phyloP scores from a whole-genome alignment of 352 stramenopile genomes.

The Sclerospora graminicola region DNA sequence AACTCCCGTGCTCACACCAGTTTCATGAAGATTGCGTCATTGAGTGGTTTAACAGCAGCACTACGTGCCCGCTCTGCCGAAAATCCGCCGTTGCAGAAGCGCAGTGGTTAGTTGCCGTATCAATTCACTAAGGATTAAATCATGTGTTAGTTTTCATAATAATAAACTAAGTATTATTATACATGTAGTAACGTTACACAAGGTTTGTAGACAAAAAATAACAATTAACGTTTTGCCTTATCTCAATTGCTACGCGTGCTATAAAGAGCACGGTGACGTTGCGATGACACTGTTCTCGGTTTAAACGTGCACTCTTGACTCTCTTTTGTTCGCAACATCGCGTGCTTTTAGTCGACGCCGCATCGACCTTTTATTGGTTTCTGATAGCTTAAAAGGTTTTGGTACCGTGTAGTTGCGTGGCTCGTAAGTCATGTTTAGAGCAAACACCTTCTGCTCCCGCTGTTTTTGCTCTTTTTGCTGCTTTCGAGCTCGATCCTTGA shows the following conservation, averaged over 20 bases:
- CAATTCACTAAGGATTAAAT: conserved; percentile 21
- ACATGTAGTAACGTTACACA: no score
- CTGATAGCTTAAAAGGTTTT: conserved; percentile 64
- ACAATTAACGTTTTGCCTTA: not conserved
- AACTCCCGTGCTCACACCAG: conserved; percentile 49
- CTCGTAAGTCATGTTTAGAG: conserved; percentile 40
- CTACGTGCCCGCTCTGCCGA: conserved; percentile 58
- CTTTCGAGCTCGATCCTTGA: conserved; percentile 55
- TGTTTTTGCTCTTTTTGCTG: conserved; percentile 51
- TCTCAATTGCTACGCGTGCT: conserved; percentile 33
- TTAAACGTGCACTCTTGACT: conserved; percentile 48
- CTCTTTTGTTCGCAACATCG: conserved; percentile 46
- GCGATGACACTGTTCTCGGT: conserved; percentile 43
- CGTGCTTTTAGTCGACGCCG: conserved; percentile 28
- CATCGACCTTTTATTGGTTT: conserved; percentile 43
- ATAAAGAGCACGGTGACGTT: conserved; percentile 37
- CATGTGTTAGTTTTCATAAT: not conserved
- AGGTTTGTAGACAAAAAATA: no score
- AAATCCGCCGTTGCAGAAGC: conserved; percentile 26
- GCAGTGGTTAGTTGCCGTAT: conserved; percentile 28
- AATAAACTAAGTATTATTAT: no score
- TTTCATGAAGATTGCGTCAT: conserved; percentile 78
- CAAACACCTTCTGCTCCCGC: conserved; percentile 56
- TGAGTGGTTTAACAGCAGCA: conserved; percentile 63
- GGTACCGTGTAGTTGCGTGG: conserved; percentile 67